These are phyloP conservation scores for Gynandropsis gynandra DNA, from an alignment of 345 rosid species.

Conservation along the genomic window DNA sequence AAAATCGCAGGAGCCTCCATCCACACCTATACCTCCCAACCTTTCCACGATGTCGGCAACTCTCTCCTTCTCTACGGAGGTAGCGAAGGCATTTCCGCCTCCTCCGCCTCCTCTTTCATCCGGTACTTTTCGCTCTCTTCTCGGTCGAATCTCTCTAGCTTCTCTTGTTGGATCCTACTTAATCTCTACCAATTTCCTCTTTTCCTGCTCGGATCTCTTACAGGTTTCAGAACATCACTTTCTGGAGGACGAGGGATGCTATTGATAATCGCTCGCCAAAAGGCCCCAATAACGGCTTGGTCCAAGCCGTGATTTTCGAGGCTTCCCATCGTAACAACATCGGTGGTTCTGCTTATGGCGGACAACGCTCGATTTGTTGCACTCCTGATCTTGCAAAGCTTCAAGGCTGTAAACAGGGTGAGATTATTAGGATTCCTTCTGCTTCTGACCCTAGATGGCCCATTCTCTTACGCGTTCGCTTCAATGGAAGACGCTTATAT, in stretches of 20 bases:
- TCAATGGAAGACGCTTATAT: conserved; percentile 38
- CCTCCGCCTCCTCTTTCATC: conserved; percentile 45
- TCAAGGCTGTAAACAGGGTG: conserved; percentile 92
- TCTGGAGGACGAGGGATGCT: conserved; percentile 54
- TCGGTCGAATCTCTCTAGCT: background rate
- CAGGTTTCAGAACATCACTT: conserved; percentile 76
- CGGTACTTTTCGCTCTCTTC: conserved; percentile 30
- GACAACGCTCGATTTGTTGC: conserved; percentile 96
- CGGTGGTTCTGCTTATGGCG: conserved; percentile 99
- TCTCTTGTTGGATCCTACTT: background rate
- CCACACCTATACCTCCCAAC: conserved; percentile 55
- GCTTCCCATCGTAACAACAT: conserved; percentile 87
- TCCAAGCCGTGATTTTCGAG: conserved; percentile 86
- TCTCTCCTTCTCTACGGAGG: conserved; percentile 88
- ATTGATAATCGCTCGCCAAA: conserved; percentile 36
- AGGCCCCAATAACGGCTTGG: conserved; percentile 47
- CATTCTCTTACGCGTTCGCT: conserved; percentile 50
- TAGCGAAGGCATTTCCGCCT: conserved; percentile 80
- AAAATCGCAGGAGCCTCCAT: conserved; percentile 41
- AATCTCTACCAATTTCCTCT: conserved; percentile 8
- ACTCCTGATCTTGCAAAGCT: conserved; percentile 93
- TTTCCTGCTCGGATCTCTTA: conserved; percentile 4
- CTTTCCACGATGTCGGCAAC: conserved; percentile 78
- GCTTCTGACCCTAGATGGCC: conserved; percentile 70
- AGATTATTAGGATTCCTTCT: conserved; percentile 83